Percentiles rank a stretch among this genome's conserved stretches.
Evolutionary conservation across 495 filamentous ascomycete species (phyloP).

Genomic region (Trichoderma reesei): DNA sequence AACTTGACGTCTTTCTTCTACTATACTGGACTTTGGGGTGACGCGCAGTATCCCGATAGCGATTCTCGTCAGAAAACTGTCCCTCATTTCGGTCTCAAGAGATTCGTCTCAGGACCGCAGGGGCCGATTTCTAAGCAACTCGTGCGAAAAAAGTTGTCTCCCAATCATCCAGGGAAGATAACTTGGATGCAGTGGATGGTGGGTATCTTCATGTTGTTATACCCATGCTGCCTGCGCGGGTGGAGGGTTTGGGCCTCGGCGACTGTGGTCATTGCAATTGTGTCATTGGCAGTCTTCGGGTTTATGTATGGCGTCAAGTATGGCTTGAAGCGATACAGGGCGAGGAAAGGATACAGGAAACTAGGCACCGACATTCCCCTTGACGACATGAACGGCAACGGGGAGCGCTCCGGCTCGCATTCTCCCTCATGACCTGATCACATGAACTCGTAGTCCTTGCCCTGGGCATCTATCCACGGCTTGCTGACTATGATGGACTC

Average conservation of each 20-base stretch:
- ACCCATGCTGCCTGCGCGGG: slow-evolving; percentile 11
- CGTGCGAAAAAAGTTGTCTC: slow-evolving; percentile 7
- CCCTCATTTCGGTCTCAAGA: slow-evolving; percentile 10
- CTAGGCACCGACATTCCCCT: neutral
- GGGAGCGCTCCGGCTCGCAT: neutral
- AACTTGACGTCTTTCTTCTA: slow-evolving; percentile 12
- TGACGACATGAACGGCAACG: neutral
- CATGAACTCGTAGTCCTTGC: no score
- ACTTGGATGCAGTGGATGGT: slow-evolving; percentile 11
- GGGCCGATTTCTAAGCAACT: slow-evolving; percentile 9
- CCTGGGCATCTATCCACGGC: no score
- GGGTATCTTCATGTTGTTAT: slow-evolving; percentile 9
- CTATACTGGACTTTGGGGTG: slow-evolving; percentile 10
- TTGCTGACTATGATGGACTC: no score
- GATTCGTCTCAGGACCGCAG: slow-evolving; percentile 10
- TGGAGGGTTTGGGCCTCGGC: slow-evolving; percentile 10
- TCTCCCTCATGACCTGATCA: neutral
- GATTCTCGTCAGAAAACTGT: slow-evolving; percentile 10
- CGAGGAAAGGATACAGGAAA: neutral
- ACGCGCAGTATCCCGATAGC: slow-evolving; percentile 10
- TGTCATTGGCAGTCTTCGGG: neutral
- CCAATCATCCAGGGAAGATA: slow-evolving; percentile 7
- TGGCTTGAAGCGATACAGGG: neutral
- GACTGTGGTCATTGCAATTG: neutral
- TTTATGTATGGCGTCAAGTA: neutral